Evolutionary conservation across 768 basidiomycete species (phyloP), one percentile per base, ranked within the genome.

Genomic region (Suillus subluteus): DNA sequence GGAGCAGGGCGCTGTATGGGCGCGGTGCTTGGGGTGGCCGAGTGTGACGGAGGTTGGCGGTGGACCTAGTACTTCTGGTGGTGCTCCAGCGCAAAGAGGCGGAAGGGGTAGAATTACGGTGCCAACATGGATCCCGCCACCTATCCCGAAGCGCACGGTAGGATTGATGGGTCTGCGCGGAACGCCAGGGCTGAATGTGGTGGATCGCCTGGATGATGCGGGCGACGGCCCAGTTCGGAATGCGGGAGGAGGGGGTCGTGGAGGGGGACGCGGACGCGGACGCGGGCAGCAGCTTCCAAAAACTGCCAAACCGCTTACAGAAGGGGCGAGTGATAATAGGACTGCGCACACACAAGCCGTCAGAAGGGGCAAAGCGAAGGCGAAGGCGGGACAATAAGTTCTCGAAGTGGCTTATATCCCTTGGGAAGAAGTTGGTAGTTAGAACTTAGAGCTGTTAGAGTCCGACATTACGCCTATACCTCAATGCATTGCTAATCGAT

Each of bases 101-200:
- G 43, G 35, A 38, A 41, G 63, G 62, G 46, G 43, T 44, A 40
- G n/a, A 26, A 32, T 12, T 37, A 18, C 15, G 23, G 37, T 52
- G 50, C 15, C 26, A 16, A 40, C 4, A 26, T 61, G 41, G 41
- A 21, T 44, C 18, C 69, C 67, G 30, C 83, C 84, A 35, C 71
- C 75, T 41, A 63, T 86, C 35, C 70, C 79, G n/a, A 74, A 79
- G 46, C 81, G 74, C 74, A 78, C 81, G 4, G 78, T 83, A 23
- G 84, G 84, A 32, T 85, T 80, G 80, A 85, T 86, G 84, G 77
- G 78, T 2, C 65, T 86, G 70, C 80, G 74, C 68, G 81, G 81
- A 6, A 74, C 75, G 4, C 65, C 62, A 4, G 65, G 65, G 9
- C 23, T 65, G 43, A 65, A 65, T 32, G 30, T 61, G 11, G 59